Base-by-base conservation (phyloP, 169 alveolate species). In the Plasmodium inui region DNA sequence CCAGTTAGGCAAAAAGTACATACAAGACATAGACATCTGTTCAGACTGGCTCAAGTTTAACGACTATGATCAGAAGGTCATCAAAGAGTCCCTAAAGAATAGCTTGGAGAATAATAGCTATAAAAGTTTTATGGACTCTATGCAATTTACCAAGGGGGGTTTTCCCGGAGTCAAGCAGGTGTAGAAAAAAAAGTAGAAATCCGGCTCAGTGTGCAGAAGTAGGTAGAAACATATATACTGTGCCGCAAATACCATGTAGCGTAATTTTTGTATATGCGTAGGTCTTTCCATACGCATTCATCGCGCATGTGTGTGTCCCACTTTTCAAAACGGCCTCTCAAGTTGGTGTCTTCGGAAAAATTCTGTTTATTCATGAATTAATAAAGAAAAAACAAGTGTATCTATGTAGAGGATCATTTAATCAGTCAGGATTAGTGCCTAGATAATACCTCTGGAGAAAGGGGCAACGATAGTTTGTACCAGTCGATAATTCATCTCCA, bases 31-130 rank as follows among this genome's bases (percentile, higher is more conserved):
- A 28, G 82, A 89, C 19, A 80, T 89, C 67, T 89, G 94, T 28
- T 79, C 94, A 14, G 94, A 89, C 71, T 89, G 94, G 94, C 82
- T 80, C 0, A 80, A 57, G 26, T 78, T 79, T 79, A 89, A 89
- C 71, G 89, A 89, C 46, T 89, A 89, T 79, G 94, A 89, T 50
- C 57, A 89, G 53, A 67, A 89, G 2, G 89, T 89, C 14, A 80
- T 89, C n/a, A 72, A 89, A 28, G 32, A 89, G 71, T 89, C 94
- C 32, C 71, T 89, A 57, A 70, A 78, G 71, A 78, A 89, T 10
- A 89, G 83, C 41, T 28, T 89, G 17, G 81, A 39, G 9, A 70
- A 61, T 32, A 89, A 76, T 28, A 89, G 61, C 82, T 79, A 57
- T 57, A 61, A 89, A 17, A 57, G 32, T 34, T 57, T 39, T 79